Evolutionary conservation across 768 basidiomycete species (phyloP).

Genomic region (Hebeloma cylindrosporum): DNA sequence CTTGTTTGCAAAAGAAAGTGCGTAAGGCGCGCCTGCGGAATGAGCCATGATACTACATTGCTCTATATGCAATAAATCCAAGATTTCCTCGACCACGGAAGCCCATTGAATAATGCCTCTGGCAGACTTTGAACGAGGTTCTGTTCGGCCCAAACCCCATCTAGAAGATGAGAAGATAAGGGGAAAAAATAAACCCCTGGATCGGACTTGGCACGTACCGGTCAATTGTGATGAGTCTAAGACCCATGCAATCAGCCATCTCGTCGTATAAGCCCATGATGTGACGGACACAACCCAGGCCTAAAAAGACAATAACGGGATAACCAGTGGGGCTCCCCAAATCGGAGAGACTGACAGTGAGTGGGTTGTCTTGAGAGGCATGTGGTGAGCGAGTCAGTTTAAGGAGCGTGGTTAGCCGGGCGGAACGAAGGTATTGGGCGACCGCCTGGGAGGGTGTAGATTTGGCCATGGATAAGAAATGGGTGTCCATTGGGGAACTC

Average conservation of each 20-base stretch:
- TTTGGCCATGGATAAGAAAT: constrained; percentile 41
- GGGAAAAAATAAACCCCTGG: constrained; percentile 1
- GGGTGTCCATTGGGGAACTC: constrained; percentile 49
- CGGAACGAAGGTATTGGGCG: constrained; percentile 85
- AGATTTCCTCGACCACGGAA: constrained; percentile 84
- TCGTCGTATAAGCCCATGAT: constrained; percentile 96
- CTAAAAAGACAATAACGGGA: constrained; percentile 90
- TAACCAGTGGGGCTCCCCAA: constrained; percentile 82
- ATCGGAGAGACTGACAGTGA: constrained; percentile 91
- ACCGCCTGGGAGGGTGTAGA: constrained; percentile 66
- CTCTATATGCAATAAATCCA: constrained; percentile 74
- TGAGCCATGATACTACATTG: constrained; percentile 92
- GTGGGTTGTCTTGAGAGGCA: constrained; percentile 68
- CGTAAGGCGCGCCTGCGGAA: constrained; percentile 94
- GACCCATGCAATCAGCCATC: constrained; percentile 83
- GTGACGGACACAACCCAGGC: constrained; percentile 91
- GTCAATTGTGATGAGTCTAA: constrained; percentile 93
- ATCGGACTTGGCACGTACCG: constrained; percentile 47
- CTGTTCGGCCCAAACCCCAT: constrained; percentile 92
- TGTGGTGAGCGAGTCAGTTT: constrained; percentile 80
- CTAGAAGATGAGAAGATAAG: constrained; percentile 36
- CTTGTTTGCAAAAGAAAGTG: constrained; percentile 81
- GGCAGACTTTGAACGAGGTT: constrained; percentile 62
- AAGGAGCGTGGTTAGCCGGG: constrained; percentile 79
- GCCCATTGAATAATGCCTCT: constrained; percentile 92